These are phyloP conservation scores for Uronychia binucleata DNA, from an alignment of 73 alveolate genomes.

Conservation along the genomic window DNA sequence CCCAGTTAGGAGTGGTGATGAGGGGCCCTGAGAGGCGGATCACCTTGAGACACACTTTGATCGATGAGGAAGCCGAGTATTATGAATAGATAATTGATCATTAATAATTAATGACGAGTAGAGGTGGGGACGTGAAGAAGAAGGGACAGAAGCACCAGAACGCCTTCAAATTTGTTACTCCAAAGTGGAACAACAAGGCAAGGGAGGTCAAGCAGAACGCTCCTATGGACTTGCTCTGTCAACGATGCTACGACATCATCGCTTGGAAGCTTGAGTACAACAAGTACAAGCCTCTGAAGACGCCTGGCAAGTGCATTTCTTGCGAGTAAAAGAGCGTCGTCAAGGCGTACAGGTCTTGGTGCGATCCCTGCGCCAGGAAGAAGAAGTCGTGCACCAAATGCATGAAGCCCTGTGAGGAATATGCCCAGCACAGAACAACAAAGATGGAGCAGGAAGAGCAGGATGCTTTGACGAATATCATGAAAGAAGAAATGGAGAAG, in stretches of 20 bases:
- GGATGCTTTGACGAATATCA: conserved; percentile 8
- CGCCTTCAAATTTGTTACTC: conserved; percentile 67
- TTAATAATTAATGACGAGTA: conserved; percentile 51
- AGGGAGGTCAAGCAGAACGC: conserved; percentile 66
- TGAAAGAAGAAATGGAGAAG: conserved; percentile 26
- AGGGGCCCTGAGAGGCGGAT: too few relatives aligned
- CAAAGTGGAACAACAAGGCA: conserved; percentile 66
- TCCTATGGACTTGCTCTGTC: conserved; percentile 80
- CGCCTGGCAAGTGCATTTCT: conserved; percentile 71
- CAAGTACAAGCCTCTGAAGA: conserved; percentile 78
- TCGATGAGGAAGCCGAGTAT: too few relatives aligned
- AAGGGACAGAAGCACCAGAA: conserved; percentile 82
- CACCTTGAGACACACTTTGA: too few relatives aligned
- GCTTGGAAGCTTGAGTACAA: conserved; percentile 76
- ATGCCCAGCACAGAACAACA: neutral
- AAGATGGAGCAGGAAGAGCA: conserved; percentile 9
- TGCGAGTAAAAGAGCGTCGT: conserved; percentile 69
- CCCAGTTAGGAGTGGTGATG: too few relatives aligned
- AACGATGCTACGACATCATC: conserved; percentile 70
- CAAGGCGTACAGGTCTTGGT: conserved; percentile 57
- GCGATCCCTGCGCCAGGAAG: conserved; percentile 30
- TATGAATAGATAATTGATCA: too few relatives aligned
- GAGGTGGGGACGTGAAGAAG: conserved; percentile 70
- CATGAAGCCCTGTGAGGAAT: conserved; percentile 9
- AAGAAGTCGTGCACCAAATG: conserved; percentile 17